Evolutionary conservation across 352 stramenopile species (phyloP), one percentile per base, ranked within the genome.

Genomic region (Phytophthora boehmeriae): DNA sequence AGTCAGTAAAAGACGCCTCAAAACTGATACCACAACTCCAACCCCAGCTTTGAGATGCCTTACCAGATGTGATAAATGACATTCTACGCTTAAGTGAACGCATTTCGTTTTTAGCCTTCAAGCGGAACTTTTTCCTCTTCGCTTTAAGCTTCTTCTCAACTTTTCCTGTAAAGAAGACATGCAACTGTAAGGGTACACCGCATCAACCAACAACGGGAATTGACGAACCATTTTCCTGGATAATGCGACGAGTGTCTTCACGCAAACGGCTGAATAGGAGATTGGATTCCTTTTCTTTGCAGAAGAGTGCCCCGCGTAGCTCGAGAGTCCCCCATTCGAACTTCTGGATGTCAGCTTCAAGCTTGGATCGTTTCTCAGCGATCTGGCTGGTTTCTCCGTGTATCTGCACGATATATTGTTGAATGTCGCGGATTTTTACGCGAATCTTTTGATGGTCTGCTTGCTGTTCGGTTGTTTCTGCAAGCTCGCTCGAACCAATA

Each of bases 91-190:
- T 80, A 11, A 86, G 50, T 1, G 75, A 84, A 35, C 49, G 59
- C 28, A 79, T 76, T 49, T 86, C 72, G 38, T 81, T 78, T 34
- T 76, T 81, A 8, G 63, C 68, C 49, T 83, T 80, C 16, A 70
- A 43, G 2, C 72, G 69, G 57, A 74, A 72, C 25, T 75, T 84
- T 36, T 69, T 83, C 32, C 70, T 63, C 46, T 86, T 83, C 4
- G 54, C 49, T 32, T 83, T 81, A 19, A 86, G 45, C 38, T 83
- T 82, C 16, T 46, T 32, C 44, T 74, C 58, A 9, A 75, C 47
- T 19, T 72, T 71, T 52, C 58, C 77, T 86, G 51, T 4, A 2
- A 47, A 17, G 38, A 30, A 4, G 23, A 50, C 6, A 8, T 35
- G 11, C 2, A 16, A 35, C 23, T 14, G 19, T 22, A 28, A 42